A percentile compares a stretch with the other conserved stretches of the same genome.
Conservation (phyloP, 805 yeast species). For the Cyberlindnera americana region DNA sequence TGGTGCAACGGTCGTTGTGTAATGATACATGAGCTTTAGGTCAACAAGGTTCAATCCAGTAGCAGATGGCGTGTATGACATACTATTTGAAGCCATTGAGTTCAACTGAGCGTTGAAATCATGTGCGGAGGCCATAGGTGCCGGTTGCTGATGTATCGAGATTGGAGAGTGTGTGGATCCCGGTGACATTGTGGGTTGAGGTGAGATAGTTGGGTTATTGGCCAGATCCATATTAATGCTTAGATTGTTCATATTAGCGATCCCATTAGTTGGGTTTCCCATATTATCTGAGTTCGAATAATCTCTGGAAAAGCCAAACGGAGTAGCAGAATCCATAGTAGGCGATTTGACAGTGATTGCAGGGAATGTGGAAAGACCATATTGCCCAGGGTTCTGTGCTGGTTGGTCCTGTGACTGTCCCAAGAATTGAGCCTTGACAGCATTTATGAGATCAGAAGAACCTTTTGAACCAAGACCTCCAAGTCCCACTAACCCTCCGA, state of each 20-base stretch:
- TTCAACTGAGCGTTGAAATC: constrained; percentile 11
- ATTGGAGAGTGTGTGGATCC: constrained; percentile 25
- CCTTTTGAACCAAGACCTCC: background rate
- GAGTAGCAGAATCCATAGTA: constrained; percentile 5
- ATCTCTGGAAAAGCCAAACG: background rate
- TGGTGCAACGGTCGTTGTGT: constrained; percentile 76
- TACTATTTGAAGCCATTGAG: constrained; percentile 10
- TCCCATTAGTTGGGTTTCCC: constrained; percentile 1
- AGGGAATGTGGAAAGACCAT: constrained; percentile 6
- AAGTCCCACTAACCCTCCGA: background rate
- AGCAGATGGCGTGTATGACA: constrained; percentile 43
- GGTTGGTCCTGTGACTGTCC: constrained; percentile 4
- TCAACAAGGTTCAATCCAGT: constrained; percentile 48
- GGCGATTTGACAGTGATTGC: constrained; percentile 17
- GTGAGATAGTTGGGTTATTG: constrained; percentile 29
- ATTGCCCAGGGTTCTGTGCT: background rate
- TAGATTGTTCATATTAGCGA: constrained; percentile 2
- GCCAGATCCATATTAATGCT: constrained; percentile 20
- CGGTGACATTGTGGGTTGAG: constrained; percentile 30
- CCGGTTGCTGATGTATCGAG: constrained; percentile 17
- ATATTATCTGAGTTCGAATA: background rate
- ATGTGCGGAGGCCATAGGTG: constrained; percentile 16
- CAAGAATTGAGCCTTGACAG: constrained; percentile 10
- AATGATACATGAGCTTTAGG: constrained; percentile 80
- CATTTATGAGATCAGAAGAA: constrained; percentile 7